Conservation (phyloP, 805 yeast species). For the Lachancea quebecensis region DNA sequence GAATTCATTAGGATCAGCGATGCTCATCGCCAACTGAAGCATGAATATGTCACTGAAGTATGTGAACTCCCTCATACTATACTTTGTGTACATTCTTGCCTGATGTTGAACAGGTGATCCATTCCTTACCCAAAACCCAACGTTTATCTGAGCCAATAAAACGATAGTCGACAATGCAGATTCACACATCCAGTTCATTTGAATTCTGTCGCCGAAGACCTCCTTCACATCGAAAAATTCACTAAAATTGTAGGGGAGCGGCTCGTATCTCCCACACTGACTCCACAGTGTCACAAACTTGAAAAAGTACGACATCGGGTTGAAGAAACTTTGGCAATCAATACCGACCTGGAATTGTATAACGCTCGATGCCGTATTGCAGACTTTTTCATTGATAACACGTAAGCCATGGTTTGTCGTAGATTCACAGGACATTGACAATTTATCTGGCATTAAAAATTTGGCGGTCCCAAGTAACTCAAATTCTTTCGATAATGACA, state of each 20-base stretch:
- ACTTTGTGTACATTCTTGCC: constrained; percentile 66
- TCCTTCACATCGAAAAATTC: constrained; percentile 15
- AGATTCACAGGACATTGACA: not conserved
- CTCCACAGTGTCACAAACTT: constrained; percentile 30
- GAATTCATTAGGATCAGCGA: constrained; percentile 49
- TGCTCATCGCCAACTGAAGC: constrained; percentile 53
- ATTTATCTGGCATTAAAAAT: not conserved
- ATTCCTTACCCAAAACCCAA: constrained; percentile 92
- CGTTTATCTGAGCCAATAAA: constrained; percentile 71
- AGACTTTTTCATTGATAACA: constrained; percentile 18
- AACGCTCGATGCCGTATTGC: constrained; percentile 18
- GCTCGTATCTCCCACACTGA: constrained; percentile 28
- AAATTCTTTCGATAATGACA: constrained; percentile 18
- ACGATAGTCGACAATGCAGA: constrained; percentile 74
- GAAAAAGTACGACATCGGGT: constrained; percentile 29
- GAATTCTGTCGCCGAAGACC: constrained; percentile 16
- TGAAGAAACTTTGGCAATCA: constrained; percentile 27
- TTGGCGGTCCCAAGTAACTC: constrained; percentile 14
- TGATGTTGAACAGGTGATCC: constrained; percentile 79
- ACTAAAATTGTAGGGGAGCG: constrained; percentile 13
- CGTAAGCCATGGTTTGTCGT: constrained; percentile 3
- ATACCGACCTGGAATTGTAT: constrained; percentile 29
- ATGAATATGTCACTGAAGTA: constrained; percentile 71
- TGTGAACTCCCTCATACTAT: constrained; percentile 78
- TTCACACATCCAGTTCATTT: constrained; percentile 36